phyloP scores from a whole-genome alignment of 768 basidiomycete genomes.

The Termitomyces titanicus region DNA sequence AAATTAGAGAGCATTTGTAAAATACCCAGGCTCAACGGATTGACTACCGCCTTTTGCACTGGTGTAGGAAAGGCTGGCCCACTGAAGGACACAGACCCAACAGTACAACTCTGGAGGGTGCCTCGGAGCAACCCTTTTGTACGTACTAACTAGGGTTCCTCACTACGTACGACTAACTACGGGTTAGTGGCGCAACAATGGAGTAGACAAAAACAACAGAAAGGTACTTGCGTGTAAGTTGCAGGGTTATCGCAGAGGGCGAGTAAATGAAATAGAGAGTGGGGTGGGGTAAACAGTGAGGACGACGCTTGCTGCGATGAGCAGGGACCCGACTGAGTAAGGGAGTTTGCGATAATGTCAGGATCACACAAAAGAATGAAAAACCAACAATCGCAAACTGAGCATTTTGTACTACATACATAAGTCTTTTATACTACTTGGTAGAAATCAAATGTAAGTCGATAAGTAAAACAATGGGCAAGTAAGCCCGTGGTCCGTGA shows the following conservation, averaged over 20 bases:
- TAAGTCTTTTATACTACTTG: too few species aligned
- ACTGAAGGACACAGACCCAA: not conserved
- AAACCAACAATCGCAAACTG: slow-evolving; percentile 2
- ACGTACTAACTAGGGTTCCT: slow-evolving; percentile 1
- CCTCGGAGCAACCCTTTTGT: not conserved
- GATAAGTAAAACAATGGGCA: too few species aligned
- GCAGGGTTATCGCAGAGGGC: too few species aligned
- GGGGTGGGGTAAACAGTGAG: not conserved
- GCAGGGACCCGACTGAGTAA: slow-evolving; percentile 1
- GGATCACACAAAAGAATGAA: not conserved
- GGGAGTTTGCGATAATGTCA: not conserved
- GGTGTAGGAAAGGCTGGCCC: not conserved
- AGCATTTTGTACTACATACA: too few species aligned
- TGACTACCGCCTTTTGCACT: not conserved
- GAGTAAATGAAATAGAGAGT: too few species aligned
- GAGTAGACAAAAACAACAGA: too few species aligned
- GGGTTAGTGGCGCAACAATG: too few species aligned
- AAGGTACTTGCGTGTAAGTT: too few species aligned
- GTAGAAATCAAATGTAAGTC: too few species aligned
- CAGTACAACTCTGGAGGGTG: not conserved
- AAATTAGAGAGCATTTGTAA: not conserved
- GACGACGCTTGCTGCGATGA: not conserved
- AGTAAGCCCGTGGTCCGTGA: too few species aligned
- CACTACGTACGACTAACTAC: not conserved
- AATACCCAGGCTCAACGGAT: not conserved